These are phyloP conservation scores for Solidago caesia DNA, from an alignment of 129 eudicot species.

Conservation along the genomic window DNA sequence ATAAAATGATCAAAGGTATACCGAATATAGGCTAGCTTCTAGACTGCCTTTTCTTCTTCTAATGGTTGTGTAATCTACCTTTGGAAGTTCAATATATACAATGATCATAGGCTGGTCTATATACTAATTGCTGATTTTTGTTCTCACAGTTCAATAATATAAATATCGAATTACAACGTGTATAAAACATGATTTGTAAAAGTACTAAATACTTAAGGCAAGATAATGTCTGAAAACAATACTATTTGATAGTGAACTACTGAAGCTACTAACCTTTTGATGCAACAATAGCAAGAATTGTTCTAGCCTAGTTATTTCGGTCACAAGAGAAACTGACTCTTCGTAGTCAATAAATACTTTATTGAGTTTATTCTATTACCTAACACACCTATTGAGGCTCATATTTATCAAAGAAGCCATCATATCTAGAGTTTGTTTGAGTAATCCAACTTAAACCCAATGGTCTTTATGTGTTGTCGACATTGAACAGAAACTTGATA, in stretches of 20 bases:
- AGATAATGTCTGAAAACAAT: neutral
- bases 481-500: too few species aligned
- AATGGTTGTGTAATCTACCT: neutral
- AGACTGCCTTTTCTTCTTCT: neutral
- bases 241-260: too few species aligned
- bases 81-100: neutral
- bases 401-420: too few species aligned
- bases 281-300: neutral
- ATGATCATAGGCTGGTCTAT: neutral
- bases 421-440: too few species aligned
- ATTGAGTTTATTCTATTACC: too few species aligned
- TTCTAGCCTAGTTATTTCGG: neutral
- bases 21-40: constrained; percentile 5
- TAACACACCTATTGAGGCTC: too few species aligned
- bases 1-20: neutral
- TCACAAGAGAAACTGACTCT: too few species aligned
- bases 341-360: too few species aligned
- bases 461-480: too few species aligned
- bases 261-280: neutral
- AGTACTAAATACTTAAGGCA: neutral
- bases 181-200: neutral
- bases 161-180: neutral
- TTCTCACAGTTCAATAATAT: neutral
- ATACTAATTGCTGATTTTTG: neutral
- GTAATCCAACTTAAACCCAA: too few species aligned